Conservation (phyloP, 192 early-diverging fungal genomes). For the Dimargaris cristalligena region DNA sequence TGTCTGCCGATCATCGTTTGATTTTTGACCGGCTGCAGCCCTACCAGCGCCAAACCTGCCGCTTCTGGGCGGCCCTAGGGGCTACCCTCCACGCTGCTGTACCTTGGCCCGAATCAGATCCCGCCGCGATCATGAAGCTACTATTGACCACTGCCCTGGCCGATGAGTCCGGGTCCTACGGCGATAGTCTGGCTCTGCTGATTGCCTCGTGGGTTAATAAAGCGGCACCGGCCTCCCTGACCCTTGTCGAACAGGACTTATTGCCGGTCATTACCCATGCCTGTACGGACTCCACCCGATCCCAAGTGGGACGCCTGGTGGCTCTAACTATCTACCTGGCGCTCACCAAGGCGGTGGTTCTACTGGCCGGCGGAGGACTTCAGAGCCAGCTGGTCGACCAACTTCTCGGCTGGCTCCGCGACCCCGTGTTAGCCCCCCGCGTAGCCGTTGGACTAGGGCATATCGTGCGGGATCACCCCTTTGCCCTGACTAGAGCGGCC, state of each 20-base stretch:
- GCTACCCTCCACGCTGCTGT: conserved; percentile 12
- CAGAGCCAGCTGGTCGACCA: conserved; percentile 36
- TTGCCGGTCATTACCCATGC: not conserved
- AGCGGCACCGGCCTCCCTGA: not conserved
- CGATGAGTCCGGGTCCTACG: conserved; percentile 22
- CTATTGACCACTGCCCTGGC: conserved; percentile 25
- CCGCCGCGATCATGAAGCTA: conserved; percentile 23
- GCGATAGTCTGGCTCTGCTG: conserved; percentile 34
- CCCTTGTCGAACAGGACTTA: not conserved
- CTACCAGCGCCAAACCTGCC: not conserved
- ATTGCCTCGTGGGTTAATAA: conserved; percentile 54
- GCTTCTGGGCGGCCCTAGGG: not conserved
- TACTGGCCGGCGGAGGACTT: conserved; percentile 25
- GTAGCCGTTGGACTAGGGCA: conserved; percentile 53
- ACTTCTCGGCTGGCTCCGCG: conserved; percentile 33
- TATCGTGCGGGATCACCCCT: conserved; percentile 51
- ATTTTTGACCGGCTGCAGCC: not conserved
- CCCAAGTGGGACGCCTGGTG: conserved; percentile 14
- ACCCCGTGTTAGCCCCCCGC: conserved; percentile 17
- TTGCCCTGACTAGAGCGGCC: conserved; percentile 48
- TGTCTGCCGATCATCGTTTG: not conserved
- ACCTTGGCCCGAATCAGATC: conserved; percentile 26
- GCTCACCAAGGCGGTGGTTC: conserved; percentile 48
- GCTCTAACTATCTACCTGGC: conserved; percentile 20
- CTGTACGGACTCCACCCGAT: not conserved